Conservation (phyloP, 805 yeast genomes). For the Ascoidea asiatica region DNA sequence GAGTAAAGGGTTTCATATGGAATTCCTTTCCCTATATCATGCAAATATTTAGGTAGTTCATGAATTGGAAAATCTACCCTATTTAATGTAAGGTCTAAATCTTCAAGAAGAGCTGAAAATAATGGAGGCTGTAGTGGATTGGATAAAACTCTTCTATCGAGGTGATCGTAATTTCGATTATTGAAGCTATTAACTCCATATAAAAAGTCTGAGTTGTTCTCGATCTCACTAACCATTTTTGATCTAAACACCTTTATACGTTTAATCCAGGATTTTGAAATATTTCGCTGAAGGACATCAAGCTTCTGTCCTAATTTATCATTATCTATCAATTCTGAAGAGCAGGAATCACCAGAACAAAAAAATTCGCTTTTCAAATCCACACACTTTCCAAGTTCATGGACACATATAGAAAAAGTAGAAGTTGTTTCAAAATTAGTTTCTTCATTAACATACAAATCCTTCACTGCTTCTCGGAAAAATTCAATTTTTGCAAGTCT, state of each 20-base stretch:
- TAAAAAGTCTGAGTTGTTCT: slow-evolving; percentile 24
- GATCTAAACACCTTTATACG: slow-evolving; percentile 37
- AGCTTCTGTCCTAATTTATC: slow-evolving; percentile 4
- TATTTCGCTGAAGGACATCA: slow-evolving; percentile 27
- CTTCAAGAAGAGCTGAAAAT: slow-evolving; percentile 34
- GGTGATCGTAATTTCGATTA: slow-evolving; percentile 21
- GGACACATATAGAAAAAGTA: neutral
- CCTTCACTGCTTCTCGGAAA: slow-evolving; percentile 1
- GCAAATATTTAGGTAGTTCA: slow-evolving; percentile 45
- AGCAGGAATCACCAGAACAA: neutral
- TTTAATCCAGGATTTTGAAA: slow-evolving; percentile 59
- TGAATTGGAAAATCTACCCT: slow-evolving; percentile 38
- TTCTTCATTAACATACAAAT: neutral
- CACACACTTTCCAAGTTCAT: too few species aligned
- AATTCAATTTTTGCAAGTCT: slow-evolving; percentile 20
- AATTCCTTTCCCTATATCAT: slow-evolving; percentile 69
- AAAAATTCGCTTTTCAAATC: neutral
- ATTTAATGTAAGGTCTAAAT: slow-evolving; percentile 31
- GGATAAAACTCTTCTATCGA: slow-evolving; percentile 33
- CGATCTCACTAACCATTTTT: slow-evolving; percentile 25
- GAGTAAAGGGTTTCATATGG: slow-evolving; percentile 63
- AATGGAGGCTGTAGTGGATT: slow-evolving; percentile 32
- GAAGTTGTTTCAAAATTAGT: neutral
- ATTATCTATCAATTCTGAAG: neutral
- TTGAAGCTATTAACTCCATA: slow-evolving; percentile 25